Evolutionary conservation across 2,329 filamentous ascomycete species (phyloP), one percentile per base, ranked within the genome.

Genomic region (Fonsecaea pugnacius): DNA sequence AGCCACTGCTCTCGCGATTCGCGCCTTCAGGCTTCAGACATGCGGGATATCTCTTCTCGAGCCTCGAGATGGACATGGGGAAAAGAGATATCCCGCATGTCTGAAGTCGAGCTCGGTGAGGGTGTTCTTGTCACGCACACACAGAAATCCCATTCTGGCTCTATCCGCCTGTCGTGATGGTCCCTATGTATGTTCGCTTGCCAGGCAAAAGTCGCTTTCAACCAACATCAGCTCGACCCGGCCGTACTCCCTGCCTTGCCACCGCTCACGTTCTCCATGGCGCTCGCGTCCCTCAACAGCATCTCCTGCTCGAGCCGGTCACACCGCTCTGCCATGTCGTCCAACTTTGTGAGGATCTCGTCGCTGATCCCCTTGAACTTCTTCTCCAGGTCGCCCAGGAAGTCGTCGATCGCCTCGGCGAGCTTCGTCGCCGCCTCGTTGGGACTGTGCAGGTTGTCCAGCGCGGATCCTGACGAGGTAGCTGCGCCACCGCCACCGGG

Each of bases 261-360:
- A 27, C 58, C 43, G 33, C 36, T 36, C 30, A 58, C 43, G 10
- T 43, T 58, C 40, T 66, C 66, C 61, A 68, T 57, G n/a, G 46
- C 57, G 21, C 58, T 62, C 4, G 66, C 61, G 36, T 70, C 68
- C 36, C 65, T 63, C 56, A 70, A 52, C 18, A 71, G 54, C 64
- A 72, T 69, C 58, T 72, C 71, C 54, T 70, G 67, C 62, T 72
- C 71, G 27, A 72, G 46, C 32, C 71, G 62, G 60, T 72, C 71
- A 62, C 71, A 72, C 52, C 71, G 66, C 48, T 71, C 71, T 0
- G 71, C 71, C 71, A 72, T 72, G 30, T 72, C 71, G 56, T 72
- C 71, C 51, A 72, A 52, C 51, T 71, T 70, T 10, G 67, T 67
- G 60, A 72, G 59, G n/a, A 72, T 72, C 65, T 72, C 71, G 32